Conservation (phyloP, 1,284 basidiomycete species). For the Lignosus rhinocerotis region DNA sequence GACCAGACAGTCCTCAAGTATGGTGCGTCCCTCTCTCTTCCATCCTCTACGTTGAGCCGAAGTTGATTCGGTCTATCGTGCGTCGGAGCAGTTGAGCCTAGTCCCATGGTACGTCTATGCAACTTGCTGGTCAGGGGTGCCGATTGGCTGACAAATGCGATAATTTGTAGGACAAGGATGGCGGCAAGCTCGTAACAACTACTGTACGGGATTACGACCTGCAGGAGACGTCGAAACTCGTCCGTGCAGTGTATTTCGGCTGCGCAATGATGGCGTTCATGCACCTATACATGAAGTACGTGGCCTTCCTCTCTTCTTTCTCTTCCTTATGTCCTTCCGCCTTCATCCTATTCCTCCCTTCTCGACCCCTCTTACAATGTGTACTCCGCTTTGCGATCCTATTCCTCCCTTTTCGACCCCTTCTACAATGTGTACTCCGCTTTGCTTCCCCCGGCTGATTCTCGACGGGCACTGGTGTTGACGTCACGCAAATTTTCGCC, state of each 20-base stretch:
- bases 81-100: constrained; percentile 55
- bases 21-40: constrained; percentile 46
- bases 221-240: constrained; percentile 83
- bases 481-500: background rate
- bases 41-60: background rate
- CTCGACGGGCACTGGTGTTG: background rate
- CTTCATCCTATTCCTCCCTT: background rate
- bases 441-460: background rate
- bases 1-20: constrained; percentile 96
- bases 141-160: background rate
- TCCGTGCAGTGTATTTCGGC: constrained; percentile 77
- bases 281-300: constrained; percentile 76
- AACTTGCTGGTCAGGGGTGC: background rate
- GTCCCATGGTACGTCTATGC: constrained; percentile 54
- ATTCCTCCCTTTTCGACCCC: background rate
- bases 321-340: background rate
- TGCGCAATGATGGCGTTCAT: constrained; percentile 89
- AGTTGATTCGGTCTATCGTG: background rate
- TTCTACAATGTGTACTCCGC: background rate
- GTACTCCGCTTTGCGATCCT: background rate
- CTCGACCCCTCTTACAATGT: no score
- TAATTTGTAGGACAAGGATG: constrained; percentile 58
- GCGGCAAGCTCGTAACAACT: constrained; percentile 85
- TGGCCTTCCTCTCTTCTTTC: background rate
- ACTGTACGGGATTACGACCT: constrained; percentile 95